Base-by-base conservation (phyloP, 73 alveolate species). In the Uronychia setigera region DNA sequence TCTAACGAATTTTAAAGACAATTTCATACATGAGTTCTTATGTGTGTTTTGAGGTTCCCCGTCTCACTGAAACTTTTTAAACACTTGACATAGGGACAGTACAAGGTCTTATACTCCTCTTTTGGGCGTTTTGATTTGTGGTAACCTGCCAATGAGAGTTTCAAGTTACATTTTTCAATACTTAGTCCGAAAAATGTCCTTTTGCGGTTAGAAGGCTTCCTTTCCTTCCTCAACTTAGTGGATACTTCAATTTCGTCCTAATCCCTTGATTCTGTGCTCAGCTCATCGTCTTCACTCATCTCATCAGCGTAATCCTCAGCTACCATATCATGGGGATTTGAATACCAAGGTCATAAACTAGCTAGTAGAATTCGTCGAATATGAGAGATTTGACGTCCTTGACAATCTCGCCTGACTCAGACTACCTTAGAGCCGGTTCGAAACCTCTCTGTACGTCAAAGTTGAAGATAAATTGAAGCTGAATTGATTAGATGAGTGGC, bases 11-110 rank as follows among this genome's bases (percentile, higher is more conserved):
- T 11, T 33, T 75, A 76, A 76, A 59, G 82, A 13, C 78, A 19
- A 35, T 84, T 76, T 0, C 83, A 78, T 82, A 88, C 87, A 92
- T 94, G 98, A 29, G 97, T 94, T 74, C 98, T 88, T 58, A 94
- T 82, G 81, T 94, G 98, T 0, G 98, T 94, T 80, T 92, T 94
- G 58, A 94, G 79, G 77, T 94, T 94, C 75, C 93, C 93, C 58
- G 92, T 92, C 58, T 89, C 92, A 33, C 94, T 81, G 78, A 88
- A 88, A 31, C 82, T n/a, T 29, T 86, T 67, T 1, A 58, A 57
- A 84, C 94, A 88, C 13, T 67, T 79, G 26, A 33, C 0, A 76
- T 35, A 82, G 27, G 89, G 89, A 33, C 89, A 82, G 46, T 82
- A 79, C 32, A 82, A 76, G 59, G 75, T 76, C 34, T 83, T 83